Base-by-base conservation (phyloP, 163 green algal species). In the Scenedesmus sp. region DNA sequence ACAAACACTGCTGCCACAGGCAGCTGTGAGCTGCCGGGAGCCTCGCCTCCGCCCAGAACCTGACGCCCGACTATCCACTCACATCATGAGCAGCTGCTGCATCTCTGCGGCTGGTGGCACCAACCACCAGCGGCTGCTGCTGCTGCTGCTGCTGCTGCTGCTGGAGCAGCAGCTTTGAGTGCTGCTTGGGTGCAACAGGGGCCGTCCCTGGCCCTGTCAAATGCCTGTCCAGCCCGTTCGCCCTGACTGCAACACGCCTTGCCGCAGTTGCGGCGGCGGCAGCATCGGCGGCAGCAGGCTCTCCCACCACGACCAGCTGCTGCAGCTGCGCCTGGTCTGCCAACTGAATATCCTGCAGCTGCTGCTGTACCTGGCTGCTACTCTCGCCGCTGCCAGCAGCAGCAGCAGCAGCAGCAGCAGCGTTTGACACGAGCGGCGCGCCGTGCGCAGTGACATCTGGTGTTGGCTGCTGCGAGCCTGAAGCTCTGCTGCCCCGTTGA, bases 71-170 rank as follows among this genome's bases (percentile, higher is more conserved):
- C 73, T 83, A n/a, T 6, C 37, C 37, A n/a, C 37, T 49, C 6
- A 83, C 37, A 53, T 83, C 40, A 49, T 53, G 73, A 49, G 37
- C 37, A 37, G 33, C 79, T 68, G 79, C 79, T 85, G 79, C 42
- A 83, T 83, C 73, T 53, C 22, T 40, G 7, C 43, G 24, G 79
- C 79, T 68, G 24, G 24, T 3, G 18, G 22, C 42, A 37, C 9
- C 24, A 20, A 33, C 7, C 5, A 0, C 42, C 42, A 42, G 24
- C 79, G 37, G 37, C 40, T 85, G 40, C 78, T 84, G 79, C 79
- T 85, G 78, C 78, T 83, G 35, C 42, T 83, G 35, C 26, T 43
- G 18, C 37, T 59, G 76, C 42, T 73, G 61, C n/a, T 73, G 61
- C 3, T 16, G 16, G 16, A n/a, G 61, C 61, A 33, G 33, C n/a